Percentiles rank a stretch among this genome's conserved stretches.
Conservation (phyloP, 2,329 filamentous ascomycete species). For the Aplosporella prunicola region DNA sequence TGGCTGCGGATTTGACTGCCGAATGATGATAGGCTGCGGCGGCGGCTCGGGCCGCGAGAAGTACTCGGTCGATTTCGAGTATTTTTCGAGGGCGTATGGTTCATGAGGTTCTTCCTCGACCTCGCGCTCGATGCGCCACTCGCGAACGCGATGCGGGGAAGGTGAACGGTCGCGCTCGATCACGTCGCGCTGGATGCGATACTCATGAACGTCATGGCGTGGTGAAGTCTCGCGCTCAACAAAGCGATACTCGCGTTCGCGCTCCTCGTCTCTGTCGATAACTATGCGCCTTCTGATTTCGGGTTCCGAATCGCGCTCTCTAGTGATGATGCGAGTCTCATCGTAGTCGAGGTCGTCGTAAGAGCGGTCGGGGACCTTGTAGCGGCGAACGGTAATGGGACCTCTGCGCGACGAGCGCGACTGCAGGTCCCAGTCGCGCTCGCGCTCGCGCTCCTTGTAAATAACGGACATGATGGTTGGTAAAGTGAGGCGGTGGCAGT, state of each 20-base stretch:
- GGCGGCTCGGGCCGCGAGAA: constrained; percentile 37
- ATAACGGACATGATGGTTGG: constrained; percentile 36
- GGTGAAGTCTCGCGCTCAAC: constrained; percentile 28
- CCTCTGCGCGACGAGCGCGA: constrained; percentile 21
- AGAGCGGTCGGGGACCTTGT: constrained; percentile 44
- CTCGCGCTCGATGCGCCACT: constrained; percentile 33
- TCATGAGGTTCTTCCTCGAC: constrained; percentile 33
- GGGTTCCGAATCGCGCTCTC: constrained; percentile 14
- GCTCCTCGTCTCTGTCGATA: constrained; percentile 12
- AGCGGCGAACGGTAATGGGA: constrained; percentile 48
- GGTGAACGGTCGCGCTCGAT: constrained; percentile 30
- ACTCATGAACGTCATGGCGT: constrained; percentile 39
- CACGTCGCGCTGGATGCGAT: constrained; percentile 43
- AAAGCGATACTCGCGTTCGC: constrained; percentile 27
- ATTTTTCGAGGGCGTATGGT: constrained; percentile 40
- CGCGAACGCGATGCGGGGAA: constrained; percentile 29
- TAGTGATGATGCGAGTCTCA: constrained; percentile 39
- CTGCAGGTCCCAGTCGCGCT: constrained; percentile 36
- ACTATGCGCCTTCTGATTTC: constrained; percentile 5
- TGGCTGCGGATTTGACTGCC: constrained; percentile 40
- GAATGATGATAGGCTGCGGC: constrained; percentile 39
- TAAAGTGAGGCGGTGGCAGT: background rate
- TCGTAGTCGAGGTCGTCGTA: constrained; percentile 35
- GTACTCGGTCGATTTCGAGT: constrained; percentile 45
- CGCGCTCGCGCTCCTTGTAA: constrained; percentile 36